Percentiles rank a stretch among this genome's conserved stretches.
Evolutionary conservation across 768 basidiomycete species (phyloP).

Genomic region (Ramaria sp.): DNA sequence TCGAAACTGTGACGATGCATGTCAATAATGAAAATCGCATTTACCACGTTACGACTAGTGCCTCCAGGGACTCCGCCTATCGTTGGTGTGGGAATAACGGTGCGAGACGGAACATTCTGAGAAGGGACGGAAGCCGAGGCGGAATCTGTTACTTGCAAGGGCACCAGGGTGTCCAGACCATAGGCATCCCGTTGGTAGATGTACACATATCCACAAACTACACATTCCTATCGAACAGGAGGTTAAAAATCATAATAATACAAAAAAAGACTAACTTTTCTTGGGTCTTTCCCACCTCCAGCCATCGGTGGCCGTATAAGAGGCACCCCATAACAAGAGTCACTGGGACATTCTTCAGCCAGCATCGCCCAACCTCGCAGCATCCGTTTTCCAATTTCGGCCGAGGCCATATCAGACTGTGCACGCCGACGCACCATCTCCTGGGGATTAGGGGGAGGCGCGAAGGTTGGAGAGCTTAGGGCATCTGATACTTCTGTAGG

Average conservation of each 20-base stretch:
- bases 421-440: conserved; percentile 57
- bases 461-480: conserved; percentile 52
- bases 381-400: conserved; percentile 68
- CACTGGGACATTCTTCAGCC: conserved; percentile 72
- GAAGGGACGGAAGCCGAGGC: background rate
- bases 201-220: conserved; percentile 60
- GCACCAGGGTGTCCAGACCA: conserved; percentile 37
- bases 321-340: conserved; percentile 68
- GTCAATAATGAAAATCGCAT: background rate
- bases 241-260: background rate
- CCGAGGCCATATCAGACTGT: conserved; percentile 72
- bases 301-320: conserved; percentile 64
- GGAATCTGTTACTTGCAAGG: background rate
- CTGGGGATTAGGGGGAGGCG: conserved; percentile 46
- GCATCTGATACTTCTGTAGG: conserved; percentile 63
- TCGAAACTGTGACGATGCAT: background rate
- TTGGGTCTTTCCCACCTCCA: conserved; percentile 43
- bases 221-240: conserved; percentile 51
- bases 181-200: conserved; percentile 39
- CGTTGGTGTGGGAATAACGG: background rate
- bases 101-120: background rate
- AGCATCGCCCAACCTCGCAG: conserved; percentile 84
- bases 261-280: conserved; percentile 38
- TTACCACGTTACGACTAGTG: background rate
- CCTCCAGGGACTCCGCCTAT: background rate